Conservation (phyloP, 2,329 filamentous ascomycete genomes). For the Zasmidium cellare region DNA sequence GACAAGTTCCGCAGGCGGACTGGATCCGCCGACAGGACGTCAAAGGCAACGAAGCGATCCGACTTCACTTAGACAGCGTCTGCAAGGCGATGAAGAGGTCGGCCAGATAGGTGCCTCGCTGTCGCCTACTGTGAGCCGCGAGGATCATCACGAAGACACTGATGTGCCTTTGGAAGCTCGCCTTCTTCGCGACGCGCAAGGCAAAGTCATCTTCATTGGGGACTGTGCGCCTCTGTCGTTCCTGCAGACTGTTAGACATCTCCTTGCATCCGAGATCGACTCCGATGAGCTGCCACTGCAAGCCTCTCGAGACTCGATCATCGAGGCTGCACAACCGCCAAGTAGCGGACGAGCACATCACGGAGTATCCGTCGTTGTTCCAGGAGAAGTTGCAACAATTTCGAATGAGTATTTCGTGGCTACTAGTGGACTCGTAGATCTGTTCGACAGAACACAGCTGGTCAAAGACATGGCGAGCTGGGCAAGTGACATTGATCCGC, state of each 20-base stretch:
- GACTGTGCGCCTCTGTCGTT: constrained; percentile 56
- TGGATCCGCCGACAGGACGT: not conserved
- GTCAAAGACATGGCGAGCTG: constrained; percentile 31
- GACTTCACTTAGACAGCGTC: constrained; percentile 2
- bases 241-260: constrained; percentile 52
- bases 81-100: constrained; percentile 12
- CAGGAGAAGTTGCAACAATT: not conserved
- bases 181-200: constrained; percentile 53
- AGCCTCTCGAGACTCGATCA: constrained; percentile 22
- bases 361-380: not conserved
- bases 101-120: constrained; percentile 13
- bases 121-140: constrained; percentile 20
- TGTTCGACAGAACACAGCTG: constrained; percentile 46
- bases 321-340: constrained; percentile 19
- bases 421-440: constrained; percentile 50
- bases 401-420: constrained; percentile 46
- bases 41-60: constrained; percentile 9
- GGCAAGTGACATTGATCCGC: constrained; percentile 16
- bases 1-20: not conserved
- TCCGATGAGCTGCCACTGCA: constrained; percentile 30
- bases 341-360: not conserved
- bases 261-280: constrained; percentile 49
- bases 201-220: constrained; percentile 56
- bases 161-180: constrained; percentile 46
- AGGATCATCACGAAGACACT: constrained; percentile 37